Evolutionary conservation across 2,329 filamentous ascomycete genomes (phyloP), one percentile per base, ranked within the genome.

Genomic region (Monosporascus sp.): DNA sequence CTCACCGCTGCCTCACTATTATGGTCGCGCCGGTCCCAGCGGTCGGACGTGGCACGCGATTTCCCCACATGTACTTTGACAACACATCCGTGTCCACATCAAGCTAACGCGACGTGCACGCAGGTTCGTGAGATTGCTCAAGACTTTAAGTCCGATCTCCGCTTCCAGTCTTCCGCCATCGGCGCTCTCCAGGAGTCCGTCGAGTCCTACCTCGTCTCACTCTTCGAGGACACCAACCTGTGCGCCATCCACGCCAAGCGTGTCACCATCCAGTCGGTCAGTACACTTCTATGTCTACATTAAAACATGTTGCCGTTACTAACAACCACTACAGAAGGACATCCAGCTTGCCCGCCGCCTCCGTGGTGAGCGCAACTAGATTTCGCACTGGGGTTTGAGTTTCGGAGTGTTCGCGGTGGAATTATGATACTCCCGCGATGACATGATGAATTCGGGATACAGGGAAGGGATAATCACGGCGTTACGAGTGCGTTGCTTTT

Each of bases 201-300:
- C 63, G 94, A 99, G 82, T 96, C 94, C 2, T 97, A 97, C 79
- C 88, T 99, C 68, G 92, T 97, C 76, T 96, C 92, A 45, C 87
- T 97, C 62, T 97, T 97, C 68, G 92, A 97, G 78, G 93, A 97
- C 73, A 97, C 93, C 78, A 97, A 97, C 81, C 80, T 96, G 51
- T 97, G 93, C 79, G 93, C 94, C 70, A 96, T 97, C 75, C 94
- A 97, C 79, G 93, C 94, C 78, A 97, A 97, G 86, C 91, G 94
- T 80, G 94, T 97, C 71, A 97, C 93, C 70, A 97, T 97, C 77
- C 93, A 93, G 77, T 87, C 86, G 63, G 72, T 77, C 67, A 65
- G 74, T 73, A 57, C 47, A 4, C 50, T 28, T 46, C 49, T 45
- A 43, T 28, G n/a, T 11, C 17, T 8, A 48, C 37, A 17, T 15